Evolutionary conservation across 805 yeast species (phyloP), one percentile per base, ranked within the genome.

Genomic region (Wickerhamiella dianesei): DNA sequence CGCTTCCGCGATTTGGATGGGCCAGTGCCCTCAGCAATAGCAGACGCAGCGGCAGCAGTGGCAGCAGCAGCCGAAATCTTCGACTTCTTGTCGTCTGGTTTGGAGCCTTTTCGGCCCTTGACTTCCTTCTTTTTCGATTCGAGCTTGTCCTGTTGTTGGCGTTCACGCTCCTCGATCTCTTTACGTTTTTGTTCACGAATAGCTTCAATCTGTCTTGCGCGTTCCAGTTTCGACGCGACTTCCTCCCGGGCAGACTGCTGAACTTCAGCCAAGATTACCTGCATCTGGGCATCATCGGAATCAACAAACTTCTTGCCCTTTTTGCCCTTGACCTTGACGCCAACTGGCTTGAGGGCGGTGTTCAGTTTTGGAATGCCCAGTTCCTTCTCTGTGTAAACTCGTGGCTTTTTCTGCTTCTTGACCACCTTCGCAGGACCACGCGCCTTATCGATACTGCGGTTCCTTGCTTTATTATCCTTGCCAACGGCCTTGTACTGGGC

Each of bases 181-280:
- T 80, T 73, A 58, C 85, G 77, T 68, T 82, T 85, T 53, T 86
- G 69, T 40, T 86, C 95, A 59, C 98, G 74, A 49, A 89, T 76
- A 56, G 84, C 94, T 64, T 89, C 96, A 43, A 92, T 70, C 64
- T 94, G 79, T 59, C 84, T 77, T 0, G 95, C 80, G 60, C 84
- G 85, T 60, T 89, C 98, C 48, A 92, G 69, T 64, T 87, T 92
- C 55, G 95, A 82, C 59, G 88, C 95, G 56, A 81, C 79, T 6
- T 77, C 74, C 40, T 75, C 73, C 51, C 89, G 96, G 53, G 79
- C 72, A 50, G 80, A 76, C 59, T 87, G 94, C 56, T 86, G 87
- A 47, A 92, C 86, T 29, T 81, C 76, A 53, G 79, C 80, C 45
- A 88, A 77, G 50, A 89, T 70, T 63, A 94, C 72, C 53, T 74